Evolutionary conservation across 2,329 filamentous ascomycete species (phyloP), one percentile per base, ranked within the genome.

Genomic region (Phyllosticta citrichinensis): DNA sequence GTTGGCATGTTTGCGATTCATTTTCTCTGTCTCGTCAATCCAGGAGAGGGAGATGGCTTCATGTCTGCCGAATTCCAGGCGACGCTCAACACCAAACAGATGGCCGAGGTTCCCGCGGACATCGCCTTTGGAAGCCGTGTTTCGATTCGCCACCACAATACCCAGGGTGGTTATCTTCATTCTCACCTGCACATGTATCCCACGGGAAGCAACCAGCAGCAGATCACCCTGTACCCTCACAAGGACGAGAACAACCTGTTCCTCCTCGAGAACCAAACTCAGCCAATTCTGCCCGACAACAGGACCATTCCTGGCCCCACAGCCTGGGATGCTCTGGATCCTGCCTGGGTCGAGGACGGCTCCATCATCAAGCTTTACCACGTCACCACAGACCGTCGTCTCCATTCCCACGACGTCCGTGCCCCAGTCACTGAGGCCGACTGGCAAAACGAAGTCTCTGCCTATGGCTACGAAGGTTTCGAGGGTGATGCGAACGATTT

Each of bases 31-130:
- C 83, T 99, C 52, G 84, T 87, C 63, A 99, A 99, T 77, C 94
- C 94, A 27, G 94, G 94, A 63, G 94, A 99, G 58, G 94, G 94
- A 60, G 94, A 99, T 75, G 94, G 94, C 60, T 99, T 99, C 80
- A 99, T 99, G 94, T 97, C 92, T 71, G 96, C 93, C 60, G 94
- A 99, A 72, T 99, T 99, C 80, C 94, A 99, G 78, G 89, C 94
- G 33, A 97, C 94, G 2, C 81, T 99, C 66, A 99, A 97, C 78
- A 92, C 86, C 69, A 99, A 97, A 80, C 87, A 84, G 58, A 99
- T 99, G 94, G 87, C 91, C 72, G 91, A 96, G 74, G 91, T 96
- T 5, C 88, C 94, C 1, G 94, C 89, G 30, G 92, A 99, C 76
- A 88, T 99, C 62, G 87, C 88, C 27, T 87, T 94, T 69, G 94